Conservation (phyloP, 805 yeast species). For the Starmerella bombicola region DNA sequence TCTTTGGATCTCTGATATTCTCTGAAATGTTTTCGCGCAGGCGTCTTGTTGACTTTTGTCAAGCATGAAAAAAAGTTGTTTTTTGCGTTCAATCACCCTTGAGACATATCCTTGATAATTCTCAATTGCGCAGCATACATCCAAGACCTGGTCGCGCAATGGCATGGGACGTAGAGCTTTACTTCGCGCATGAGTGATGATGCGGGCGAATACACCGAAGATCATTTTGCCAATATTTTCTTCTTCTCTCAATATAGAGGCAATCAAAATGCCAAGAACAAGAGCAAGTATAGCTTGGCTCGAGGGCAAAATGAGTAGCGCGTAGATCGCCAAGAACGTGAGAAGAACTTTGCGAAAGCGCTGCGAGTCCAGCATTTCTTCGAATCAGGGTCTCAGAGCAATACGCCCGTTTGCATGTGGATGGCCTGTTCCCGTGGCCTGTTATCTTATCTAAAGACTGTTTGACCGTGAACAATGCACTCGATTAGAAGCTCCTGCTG, state of each 20-base stretch:
- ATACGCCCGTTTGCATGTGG: too few species aligned
- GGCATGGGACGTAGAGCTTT: not conserved
- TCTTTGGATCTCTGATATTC: conserved; percentile 40
- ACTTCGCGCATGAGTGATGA: not conserved
- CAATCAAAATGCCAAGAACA: not conserved
- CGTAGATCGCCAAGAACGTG: not conserved
- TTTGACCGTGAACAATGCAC: too few species aligned
- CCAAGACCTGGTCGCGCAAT: not conserved
- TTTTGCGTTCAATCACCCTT: conserved; percentile 17
- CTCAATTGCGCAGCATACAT: conserved; percentile 22
- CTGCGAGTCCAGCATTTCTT: too few species aligned
- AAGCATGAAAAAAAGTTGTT: conserved; percentile 29
- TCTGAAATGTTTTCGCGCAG: conserved; percentile 41
- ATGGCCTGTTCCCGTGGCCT: too few species aligned
- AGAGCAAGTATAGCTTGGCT: not conserved
- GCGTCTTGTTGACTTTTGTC: conserved; percentile 45
- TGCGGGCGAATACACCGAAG: conserved; percentile 3
- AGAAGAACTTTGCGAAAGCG: not conserved
- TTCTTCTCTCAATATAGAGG: not conserved
- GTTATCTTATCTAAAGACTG: too few species aligned
- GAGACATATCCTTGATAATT: conserved; percentile 14
- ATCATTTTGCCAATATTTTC: not conserved
- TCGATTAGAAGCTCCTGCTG: too few species aligned
- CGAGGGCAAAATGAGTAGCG: not conserved
- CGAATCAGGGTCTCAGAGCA: too few species aligned